Conservation (phyloP, 805 yeast genomes). For the Candida boleticola region DNA sequence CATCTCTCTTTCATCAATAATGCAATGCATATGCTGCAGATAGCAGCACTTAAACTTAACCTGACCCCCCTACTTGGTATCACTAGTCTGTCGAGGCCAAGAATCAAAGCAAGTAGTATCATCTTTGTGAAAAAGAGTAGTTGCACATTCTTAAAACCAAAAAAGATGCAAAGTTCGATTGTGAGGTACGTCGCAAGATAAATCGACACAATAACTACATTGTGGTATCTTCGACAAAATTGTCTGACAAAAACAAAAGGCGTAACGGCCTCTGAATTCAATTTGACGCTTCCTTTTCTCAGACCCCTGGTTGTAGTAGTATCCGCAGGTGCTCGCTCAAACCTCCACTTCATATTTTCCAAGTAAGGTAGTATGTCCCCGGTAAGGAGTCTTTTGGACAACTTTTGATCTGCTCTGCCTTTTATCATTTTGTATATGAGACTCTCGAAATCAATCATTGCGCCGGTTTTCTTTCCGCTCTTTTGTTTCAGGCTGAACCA, state of each 20-base stretch:
- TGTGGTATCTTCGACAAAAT: neutral
- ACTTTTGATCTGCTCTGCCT: conserved; percentile 14
- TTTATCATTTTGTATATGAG: conserved; percentile 32
- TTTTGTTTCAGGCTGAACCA: conserved; percentile 22
- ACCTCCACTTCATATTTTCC: conserved; percentile 17
- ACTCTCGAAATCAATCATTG: conserved; percentile 15
- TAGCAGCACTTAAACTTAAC: neutral
- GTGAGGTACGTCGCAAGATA: neutral
- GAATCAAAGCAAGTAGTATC: neutral
- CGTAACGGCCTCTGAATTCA: no score
- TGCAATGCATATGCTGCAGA: neutral
- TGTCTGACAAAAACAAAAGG: neutral
- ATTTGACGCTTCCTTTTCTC: no score
- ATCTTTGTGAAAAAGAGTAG: neutral
- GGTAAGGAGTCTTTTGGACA: conserved; percentile 9
- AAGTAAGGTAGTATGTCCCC: conserved; percentile 19
- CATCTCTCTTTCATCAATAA: neutral
- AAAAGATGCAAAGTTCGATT: neutral
- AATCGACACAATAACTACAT: neutral
- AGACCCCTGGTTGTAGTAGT: no score
- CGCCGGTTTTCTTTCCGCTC: neutral
- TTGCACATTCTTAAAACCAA: neutral
- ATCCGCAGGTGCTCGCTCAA: neutral
- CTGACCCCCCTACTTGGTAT: neutral
- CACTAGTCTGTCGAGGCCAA: neutral